Conservation (phyloP, 2,329 filamentous ascomycete genomes). For the Epichloe gansuensis region DNA sequence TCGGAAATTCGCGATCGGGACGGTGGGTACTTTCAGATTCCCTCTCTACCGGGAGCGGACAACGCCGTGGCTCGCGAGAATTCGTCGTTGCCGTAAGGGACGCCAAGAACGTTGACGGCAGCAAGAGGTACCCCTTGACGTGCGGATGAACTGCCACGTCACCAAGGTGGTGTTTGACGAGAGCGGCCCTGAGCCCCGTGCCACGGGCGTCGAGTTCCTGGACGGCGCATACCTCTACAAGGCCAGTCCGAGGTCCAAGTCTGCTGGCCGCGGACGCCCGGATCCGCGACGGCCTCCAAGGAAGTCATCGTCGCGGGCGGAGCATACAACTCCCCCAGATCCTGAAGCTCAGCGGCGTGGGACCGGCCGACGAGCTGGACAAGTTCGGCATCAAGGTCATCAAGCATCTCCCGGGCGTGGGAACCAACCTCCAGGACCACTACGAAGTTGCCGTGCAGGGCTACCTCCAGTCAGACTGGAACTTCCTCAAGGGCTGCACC, state of each 20-base stretch:
- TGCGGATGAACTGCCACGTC: constrained; percentile 17
- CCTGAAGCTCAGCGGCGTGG: constrained; percentile 34
- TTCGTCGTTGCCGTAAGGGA: constrained; percentile 27
- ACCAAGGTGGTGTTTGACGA: constrained; percentile 25
- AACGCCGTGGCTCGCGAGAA: constrained; percentile 35
- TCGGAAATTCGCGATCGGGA: constrained; percentile 29
- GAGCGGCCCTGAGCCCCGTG: constrained; percentile 17
- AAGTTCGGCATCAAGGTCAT: constrained; percentile 37
- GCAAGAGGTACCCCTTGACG: constrained; percentile 9
- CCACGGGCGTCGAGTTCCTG: constrained; percentile 31
- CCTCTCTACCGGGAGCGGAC: constrained; percentile 30
- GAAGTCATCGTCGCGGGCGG: constrained; percentile 39
- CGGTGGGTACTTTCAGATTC: constrained; percentile 31
- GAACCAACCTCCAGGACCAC: constrained; percentile 33
- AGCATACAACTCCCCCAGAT: constrained; percentile 32
- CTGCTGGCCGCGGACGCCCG: constrained; percentile 12
- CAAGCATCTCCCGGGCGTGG: constrained; percentile 48
- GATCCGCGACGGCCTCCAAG: constrained; percentile 19
- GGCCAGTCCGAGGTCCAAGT: constrained; percentile 27
- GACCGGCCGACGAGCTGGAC: constrained; percentile 26
- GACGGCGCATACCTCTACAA: constrained; percentile 28
- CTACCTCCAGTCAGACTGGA: constrained; percentile 5
- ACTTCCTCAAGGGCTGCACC: constrained; percentile 14
- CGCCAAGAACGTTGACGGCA: constrained; percentile 11
- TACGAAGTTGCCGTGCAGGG: constrained; percentile 17